Conservation (phyloP, 2,329 filamentous ascomycete genomes). For the Pseudopyrenochaeta lycopersici region DNA sequence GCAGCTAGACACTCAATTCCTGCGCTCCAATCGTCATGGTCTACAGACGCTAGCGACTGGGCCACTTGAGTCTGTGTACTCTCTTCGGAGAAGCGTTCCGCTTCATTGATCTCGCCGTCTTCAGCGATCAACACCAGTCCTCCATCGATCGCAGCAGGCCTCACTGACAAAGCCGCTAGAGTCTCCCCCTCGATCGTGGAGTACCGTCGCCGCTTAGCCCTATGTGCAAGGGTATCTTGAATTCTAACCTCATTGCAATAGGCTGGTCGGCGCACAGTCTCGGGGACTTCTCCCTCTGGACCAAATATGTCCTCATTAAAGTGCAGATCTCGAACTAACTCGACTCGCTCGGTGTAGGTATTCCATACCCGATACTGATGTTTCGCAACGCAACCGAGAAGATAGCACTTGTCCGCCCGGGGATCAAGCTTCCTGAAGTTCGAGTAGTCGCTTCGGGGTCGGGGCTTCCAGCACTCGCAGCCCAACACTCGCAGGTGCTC, state of each 20-base stretch:
- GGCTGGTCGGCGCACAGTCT: neutral
- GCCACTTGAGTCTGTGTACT: neutral
- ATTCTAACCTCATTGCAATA: no score
- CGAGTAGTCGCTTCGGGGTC: neutral
- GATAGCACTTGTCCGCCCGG: conserved; percentile 2
- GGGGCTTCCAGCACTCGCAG: neutral
- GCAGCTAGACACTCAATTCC: conserved; percentile 2
- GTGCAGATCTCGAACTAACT: conserved; percentile 5
- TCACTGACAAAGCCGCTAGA: no score
- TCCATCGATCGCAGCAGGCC: neutral
- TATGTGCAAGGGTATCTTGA: no score
- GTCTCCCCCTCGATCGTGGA: no score
- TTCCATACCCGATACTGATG: conserved; percentile 4
- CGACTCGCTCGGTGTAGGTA: conserved; percentile 1
- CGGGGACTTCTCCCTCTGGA: neutral
- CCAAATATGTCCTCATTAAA: conserved; percentile 3
- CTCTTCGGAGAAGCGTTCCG: conserved; percentile 5
- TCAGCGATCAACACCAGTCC: conserved; percentile 2
- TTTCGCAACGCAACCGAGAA: conserved; percentile 1
- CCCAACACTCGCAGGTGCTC: no score
- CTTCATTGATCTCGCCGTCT: conserved; percentile 6
- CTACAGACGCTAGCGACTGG: neutral
- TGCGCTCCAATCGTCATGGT: conserved; percentile 1
- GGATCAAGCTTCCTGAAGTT: conserved; percentile 5
- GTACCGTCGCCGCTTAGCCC: no score